These are phyloP conservation scores for Vitis hybrid DNA, from an alignment of 177 flowering plant genomes.

Conservation along the genomic window DNA sequence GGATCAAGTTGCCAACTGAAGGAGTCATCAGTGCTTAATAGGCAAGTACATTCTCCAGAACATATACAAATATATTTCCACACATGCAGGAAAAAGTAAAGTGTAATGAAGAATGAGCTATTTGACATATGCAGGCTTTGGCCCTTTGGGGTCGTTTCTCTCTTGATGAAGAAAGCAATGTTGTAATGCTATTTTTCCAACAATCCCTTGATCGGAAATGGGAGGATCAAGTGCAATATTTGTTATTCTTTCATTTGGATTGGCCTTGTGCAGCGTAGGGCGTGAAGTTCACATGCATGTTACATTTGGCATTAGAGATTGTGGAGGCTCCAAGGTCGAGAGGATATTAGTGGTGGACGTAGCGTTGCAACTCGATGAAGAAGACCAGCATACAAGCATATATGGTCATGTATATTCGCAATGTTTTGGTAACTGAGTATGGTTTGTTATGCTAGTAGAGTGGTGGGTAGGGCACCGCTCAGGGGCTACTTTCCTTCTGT, in stretches of 20 bases:
- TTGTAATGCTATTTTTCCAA: too few relatives aligned
- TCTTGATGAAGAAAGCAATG: not conserved
- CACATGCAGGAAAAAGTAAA: not conserved
- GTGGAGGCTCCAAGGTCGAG: not conserved
- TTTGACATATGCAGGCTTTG: conserved; percentile 12
- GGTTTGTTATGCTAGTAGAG: not conserved
- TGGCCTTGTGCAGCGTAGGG: not conserved
- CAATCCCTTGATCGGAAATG: too few relatives aligned
- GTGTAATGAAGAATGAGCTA: not conserved
- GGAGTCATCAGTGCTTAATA: conserved; percentile 16
- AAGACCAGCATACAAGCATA: not conserved
- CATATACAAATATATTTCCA: not conserved
- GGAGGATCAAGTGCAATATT: not conserved
- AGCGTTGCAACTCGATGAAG: too few relatives aligned
- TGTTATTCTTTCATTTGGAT: conserved; percentile 20
- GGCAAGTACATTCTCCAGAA: not conserved
- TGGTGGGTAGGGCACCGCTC: not conserved
- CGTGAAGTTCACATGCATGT: not conserved
- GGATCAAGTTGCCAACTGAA: conserved; percentile 2
- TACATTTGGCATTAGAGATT: not conserved
- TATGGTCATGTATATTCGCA: not conserved
- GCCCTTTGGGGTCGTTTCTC: not conserved
- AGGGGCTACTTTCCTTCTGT: not conserved
- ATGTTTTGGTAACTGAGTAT: not conserved
- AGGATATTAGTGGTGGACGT: too few relatives aligned